phyloP scores from a whole-genome alignment of 352 stramenopile species.

The Globisporangium irregulare region DNA sequence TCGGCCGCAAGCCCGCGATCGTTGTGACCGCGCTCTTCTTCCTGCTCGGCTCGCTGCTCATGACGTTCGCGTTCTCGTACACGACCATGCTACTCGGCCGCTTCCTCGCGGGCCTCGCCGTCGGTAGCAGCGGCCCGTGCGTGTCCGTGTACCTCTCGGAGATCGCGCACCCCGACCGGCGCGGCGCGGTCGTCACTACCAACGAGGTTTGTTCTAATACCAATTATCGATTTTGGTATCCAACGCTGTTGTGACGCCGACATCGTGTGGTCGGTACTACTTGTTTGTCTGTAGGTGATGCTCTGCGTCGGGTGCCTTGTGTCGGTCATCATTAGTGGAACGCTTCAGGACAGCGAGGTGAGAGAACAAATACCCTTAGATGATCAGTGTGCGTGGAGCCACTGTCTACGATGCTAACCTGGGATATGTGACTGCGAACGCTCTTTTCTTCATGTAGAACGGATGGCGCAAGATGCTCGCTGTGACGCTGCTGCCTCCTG shows the following conservation, averaged over 20 bases:
- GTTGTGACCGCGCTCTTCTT: slow-evolving; percentile 61
- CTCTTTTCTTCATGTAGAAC: slow-evolving; percentile 21
- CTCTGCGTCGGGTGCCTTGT: slow-evolving; percentile 67
- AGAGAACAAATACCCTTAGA: neutral
- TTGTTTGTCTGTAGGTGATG: slow-evolving; percentile 42
- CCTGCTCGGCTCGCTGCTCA: slow-evolving; percentile 54
- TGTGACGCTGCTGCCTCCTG: slow-evolving; percentile 55
- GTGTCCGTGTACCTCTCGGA: slow-evolving; percentile 70
- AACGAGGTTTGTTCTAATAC: slow-evolving; percentile 38
- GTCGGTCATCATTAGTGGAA: slow-evolving; percentile 50
- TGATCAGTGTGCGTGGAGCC: neutral
- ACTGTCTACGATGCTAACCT: neutral
- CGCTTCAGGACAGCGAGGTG: slow-evolving; percentile 36
- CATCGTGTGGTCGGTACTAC: neutral
- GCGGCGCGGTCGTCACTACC: slow-evolving; percentile 54
- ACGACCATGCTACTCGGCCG: slow-evolving; percentile 51
- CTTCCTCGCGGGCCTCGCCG: slow-evolving; percentile 60
- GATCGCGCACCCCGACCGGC: slow-evolving; percentile 52
- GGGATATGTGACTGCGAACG: neutral
- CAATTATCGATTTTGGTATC: neutral
- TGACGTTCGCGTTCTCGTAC: slow-evolving; percentile 59
- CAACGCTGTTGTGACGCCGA: neutral
- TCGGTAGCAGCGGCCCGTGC: slow-evolving; percentile 62
- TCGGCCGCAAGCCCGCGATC: slow-evolving; percentile 63
- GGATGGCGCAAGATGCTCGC: slow-evolving; percentile 65